Percentiles rank a stretch among this genome's conserved stretches.
Evolutionary conservation across 208 protist species (phyloP).

Genomic region (Leishmania arabica): DNA sequence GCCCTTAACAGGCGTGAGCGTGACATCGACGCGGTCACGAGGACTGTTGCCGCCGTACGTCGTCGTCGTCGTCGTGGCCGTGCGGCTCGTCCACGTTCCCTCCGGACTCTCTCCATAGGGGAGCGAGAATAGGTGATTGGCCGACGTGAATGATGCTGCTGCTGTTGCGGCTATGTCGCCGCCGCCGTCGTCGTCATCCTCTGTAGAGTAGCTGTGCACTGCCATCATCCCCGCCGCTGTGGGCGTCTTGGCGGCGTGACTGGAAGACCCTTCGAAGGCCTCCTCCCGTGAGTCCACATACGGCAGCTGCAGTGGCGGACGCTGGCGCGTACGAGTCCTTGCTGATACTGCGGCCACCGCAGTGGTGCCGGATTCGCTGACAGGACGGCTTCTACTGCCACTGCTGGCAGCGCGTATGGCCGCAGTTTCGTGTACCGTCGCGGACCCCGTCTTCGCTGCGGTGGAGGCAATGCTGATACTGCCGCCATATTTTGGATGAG

Average conservation of each 20-base stretch:
- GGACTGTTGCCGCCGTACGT: background rate
- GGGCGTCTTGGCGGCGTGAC: constrained; percentile 3
- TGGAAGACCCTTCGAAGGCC: background rate
- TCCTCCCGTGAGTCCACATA: constrained; percentile 22
- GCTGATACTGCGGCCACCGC: background rate
- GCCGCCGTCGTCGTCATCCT: background rate
- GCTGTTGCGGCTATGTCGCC: background rate
- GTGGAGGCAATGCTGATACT: background rate
- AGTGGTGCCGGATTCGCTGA: background rate
- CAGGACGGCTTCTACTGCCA: background rate
- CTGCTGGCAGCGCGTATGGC: background rate
- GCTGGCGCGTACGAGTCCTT: background rate
- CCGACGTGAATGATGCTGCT: background rate
- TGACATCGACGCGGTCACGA: background rate
- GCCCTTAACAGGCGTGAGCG: background rate
- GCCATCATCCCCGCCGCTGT: background rate
- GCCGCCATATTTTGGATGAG: background rate
- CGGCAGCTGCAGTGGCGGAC: constrained; percentile 21
- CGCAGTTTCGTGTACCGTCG: background rate
- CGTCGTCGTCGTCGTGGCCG: too few relatives aligned
- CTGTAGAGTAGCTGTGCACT: background rate
- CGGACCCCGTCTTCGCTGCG: background rate
- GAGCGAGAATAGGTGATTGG: background rate
- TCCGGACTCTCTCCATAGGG: background rate
- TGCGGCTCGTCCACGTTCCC: constrained; percentile 8